A percentile compares a stretch with the other conserved stretches of the same genome.
Evolutionary conservation across 257 asterid species (phyloP).

Genomic region (Marsdenia floribunda): DNA sequence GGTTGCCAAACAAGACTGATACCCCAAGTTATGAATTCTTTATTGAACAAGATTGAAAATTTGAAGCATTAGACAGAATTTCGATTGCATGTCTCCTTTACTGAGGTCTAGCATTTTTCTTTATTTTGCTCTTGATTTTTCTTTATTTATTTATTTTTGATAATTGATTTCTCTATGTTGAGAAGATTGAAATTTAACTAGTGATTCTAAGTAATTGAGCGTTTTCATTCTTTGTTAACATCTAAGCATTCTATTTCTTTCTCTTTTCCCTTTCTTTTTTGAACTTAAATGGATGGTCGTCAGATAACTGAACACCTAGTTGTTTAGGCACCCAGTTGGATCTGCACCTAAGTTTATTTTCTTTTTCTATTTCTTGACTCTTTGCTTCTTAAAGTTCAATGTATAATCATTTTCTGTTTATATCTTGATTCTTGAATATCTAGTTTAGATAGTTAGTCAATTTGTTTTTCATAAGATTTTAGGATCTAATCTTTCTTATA

Average conservation of each 20-base stretch:
- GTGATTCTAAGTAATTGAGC: not conserved
- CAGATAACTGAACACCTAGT: not conserved
- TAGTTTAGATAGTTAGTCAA: too few species aligned
- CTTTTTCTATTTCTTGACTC: too few species aligned
- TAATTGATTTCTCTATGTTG: not conserved
- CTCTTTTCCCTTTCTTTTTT: not conserved
- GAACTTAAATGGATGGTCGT: not conserved
- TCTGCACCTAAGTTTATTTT: too few species aligned
- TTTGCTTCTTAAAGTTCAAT: too few species aligned
- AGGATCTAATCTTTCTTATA: too few species aligned
- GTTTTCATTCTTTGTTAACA: not conserved
- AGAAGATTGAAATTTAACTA: not conserved
- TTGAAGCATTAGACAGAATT: conserved; percentile 81
- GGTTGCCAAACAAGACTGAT: conserved; percentile 77
- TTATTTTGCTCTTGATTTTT: conserved; percentile 5
- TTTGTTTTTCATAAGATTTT: too few species aligned
- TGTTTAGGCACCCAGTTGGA: not conserved
- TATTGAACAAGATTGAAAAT: conserved; percentile 79
- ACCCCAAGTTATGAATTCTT: conserved; percentile 81
- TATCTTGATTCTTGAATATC: too few species aligned
- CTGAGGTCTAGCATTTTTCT: conserved; percentile 56
- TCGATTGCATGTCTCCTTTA: conserved; percentile 88
- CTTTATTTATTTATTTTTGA: too few species aligned
- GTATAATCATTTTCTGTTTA: too few species aligned
- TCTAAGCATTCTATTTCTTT: not conserved